phyloP scores from a whole-genome alignment of 768 basidiomycete species.

The Lyophyllum shimeji region DNA sequence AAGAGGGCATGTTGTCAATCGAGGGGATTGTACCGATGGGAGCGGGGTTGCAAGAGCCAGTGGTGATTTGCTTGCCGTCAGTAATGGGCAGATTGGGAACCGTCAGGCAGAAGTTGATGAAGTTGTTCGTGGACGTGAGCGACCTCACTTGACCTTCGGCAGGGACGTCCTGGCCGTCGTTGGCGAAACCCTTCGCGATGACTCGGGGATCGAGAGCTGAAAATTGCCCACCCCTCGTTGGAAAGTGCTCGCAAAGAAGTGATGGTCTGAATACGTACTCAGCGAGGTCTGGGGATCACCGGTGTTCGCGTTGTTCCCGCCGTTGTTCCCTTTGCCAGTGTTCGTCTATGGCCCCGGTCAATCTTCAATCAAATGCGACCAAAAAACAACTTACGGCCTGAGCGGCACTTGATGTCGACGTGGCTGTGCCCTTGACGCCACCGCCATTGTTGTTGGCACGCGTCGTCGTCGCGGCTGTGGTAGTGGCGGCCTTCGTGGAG shows the following conservation, averaged over 20 bases:
- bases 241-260: background rate
- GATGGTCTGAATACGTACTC: constrained; percentile 22
- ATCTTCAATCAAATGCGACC: background rate
- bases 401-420: background rate
- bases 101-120: constrained; percentile 47
- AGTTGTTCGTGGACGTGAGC: constrained; percentile 49
- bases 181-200: constrained; percentile 26
- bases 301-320: constrained; percentile 11
- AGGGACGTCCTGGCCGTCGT: constrained; percentile 26
- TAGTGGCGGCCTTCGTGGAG: background rate
- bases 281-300: constrained; percentile 34
- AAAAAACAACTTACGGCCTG: background rate
- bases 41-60: constrained; percentile 25
- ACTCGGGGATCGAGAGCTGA: constrained; percentile 26
- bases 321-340: constrained; percentile 9
- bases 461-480: background rate
- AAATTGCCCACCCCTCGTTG: background rate
- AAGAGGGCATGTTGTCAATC: constrained; percentile 36
- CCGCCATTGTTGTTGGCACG: background rate
- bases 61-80: constrained; percentile 37
- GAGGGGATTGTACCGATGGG: constrained; percentile 47
- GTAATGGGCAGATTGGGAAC: constrained; percentile 52
- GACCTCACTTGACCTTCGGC: constrained; percentile 41
- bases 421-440: background rate
- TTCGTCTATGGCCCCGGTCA: background rate